A percentile compares a stretch with the other conserved stretches of the same genome.
Conservation (phyloP, 768 basidiomycete species). For the Rhodotorula kratochvilovae region DNA sequence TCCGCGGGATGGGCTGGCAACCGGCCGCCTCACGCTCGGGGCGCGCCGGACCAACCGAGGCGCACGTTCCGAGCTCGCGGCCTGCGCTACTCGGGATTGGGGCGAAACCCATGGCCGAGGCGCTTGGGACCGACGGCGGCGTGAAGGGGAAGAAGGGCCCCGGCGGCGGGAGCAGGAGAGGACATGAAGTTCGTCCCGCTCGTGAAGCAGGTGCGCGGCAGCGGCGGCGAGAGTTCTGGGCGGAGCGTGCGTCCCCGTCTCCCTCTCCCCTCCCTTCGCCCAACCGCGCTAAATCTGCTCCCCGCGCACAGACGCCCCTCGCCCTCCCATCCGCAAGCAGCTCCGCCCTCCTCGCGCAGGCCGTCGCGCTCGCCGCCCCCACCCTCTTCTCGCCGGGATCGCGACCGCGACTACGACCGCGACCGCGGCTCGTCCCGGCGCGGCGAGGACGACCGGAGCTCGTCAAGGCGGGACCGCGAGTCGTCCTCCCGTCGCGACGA, state of each 20-base stretch:
- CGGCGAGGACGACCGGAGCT: not conserved
- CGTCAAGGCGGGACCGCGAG: not conserved
- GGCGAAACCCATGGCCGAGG: conserved; percentile 77
- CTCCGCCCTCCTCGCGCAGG: conserved; percentile 31
- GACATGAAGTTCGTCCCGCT: conserved; percentile 82
- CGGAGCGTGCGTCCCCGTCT: conserved; percentile 2
- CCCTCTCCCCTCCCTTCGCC: too few species aligned
- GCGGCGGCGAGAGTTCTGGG: conserved; percentile 10
- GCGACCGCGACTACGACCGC: conserved; percentile 41
- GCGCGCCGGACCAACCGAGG: conserved; percentile 60
- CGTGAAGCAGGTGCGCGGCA: conserved; percentile 60
- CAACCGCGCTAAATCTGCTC: conserved; percentile 48
- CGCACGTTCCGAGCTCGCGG: conserved; percentile 74
- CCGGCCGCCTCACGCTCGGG: conserved; percentile 65
- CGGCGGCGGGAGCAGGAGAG: conserved; percentile 48
- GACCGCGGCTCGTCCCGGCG: conserved; percentile 12
- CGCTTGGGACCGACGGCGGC: conserved; percentile 50
- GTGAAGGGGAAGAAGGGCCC: conserved; percentile 46
- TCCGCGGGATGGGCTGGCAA: conserved; percentile 97
- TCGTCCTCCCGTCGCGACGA: not conserved
- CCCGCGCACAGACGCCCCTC: conserved; percentile 49
- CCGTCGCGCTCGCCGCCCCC: not conserved
- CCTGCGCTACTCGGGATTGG: conserved; percentile 88
- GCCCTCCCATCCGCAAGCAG: not conserved
- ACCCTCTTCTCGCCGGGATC: conserved; percentile 45